These are phyloP conservation scores for Cordyceps javanica DNA, from an alignment of 2,329 filamentous ascomycete genomes.

Conservation along the genomic window DNA sequence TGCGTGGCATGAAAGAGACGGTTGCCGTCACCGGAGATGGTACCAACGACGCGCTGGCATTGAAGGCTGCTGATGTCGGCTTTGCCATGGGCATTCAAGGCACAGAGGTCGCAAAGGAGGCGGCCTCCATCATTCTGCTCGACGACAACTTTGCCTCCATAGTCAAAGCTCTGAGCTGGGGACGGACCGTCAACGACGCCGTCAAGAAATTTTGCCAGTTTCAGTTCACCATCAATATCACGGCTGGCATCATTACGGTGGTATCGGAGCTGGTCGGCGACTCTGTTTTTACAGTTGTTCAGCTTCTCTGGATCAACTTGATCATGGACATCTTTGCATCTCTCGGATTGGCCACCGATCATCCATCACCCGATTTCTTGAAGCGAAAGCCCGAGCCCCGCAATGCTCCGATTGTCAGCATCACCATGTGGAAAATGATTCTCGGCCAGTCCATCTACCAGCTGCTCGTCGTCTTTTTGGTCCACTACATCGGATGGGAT, in stretches of 20 bases:
- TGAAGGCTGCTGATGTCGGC: slow-evolving; percentile 61
- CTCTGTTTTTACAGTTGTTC: slow-evolving; percentile 51
- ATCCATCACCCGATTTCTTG: slow-evolving; percentile 29
- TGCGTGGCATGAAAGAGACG: slow-evolving; percentile 60
- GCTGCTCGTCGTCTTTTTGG: slow-evolving; percentile 54
- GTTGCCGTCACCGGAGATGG: slow-evolving; percentile 63
- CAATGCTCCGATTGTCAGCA: slow-evolving; percentile 44
- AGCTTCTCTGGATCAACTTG: slow-evolving; percentile 55
- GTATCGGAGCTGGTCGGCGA: slow-evolving; percentile 46
- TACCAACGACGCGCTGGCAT: slow-evolving; percentile 59
- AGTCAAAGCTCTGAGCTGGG: slow-evolving; percentile 57
- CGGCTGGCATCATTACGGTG: slow-evolving; percentile 52
- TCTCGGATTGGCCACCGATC: slow-evolving; percentile 39
- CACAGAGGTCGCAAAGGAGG: slow-evolving; percentile 59
- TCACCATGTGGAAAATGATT: slow-evolving; percentile 82
- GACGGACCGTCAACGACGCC: slow-evolving; percentile 56
- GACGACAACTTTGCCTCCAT: slow-evolving; percentile 60
- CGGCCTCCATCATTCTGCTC: slow-evolving; percentile 55
- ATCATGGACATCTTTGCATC: slow-evolving; percentile 57
- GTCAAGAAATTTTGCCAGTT: slow-evolving; percentile 56
- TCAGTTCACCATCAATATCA: slow-evolving; percentile 57
- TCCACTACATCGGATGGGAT: slow-evolving; percentile 52
- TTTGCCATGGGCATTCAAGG: slow-evolving; percentile 64
- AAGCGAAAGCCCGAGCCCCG: slow-evolving; percentile 25
- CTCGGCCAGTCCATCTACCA: slow-evolving; percentile 69